Conservation (phyloP, 257 asterid genomes). For the Solanum piurae region DNA sequence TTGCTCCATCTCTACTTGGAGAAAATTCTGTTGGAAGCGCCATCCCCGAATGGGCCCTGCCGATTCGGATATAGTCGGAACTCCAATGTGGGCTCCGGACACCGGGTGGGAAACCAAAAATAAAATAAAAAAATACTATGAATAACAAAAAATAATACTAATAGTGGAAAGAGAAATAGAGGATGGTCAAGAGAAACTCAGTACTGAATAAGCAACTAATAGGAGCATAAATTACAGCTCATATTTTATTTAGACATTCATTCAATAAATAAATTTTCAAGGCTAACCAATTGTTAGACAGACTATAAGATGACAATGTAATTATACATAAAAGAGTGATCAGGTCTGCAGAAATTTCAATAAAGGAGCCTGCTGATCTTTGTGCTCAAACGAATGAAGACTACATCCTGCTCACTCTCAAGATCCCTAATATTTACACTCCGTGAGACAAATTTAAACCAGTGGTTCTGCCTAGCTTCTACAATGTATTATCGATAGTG, state of each 20-base stretch:
- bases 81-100: too few relatives aligned
- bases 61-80: too few relatives aligned
- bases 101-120: too few relatives aligned
- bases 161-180: neutral
- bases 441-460: neutral
- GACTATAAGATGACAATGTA: neutral
- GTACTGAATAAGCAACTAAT: neutral
- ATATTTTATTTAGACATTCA: neutral
- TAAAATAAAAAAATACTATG: neutral
- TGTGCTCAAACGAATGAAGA: conserved; percentile 7
- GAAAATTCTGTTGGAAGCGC: too few relatives aligned
- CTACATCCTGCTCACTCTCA: conserved; percentile 2
- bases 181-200: neutral
- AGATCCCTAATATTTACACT: conserved; percentile 6
- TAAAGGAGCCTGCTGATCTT: neutral
- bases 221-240: neutral
- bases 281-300: neutral
- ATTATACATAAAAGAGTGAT: neutral
- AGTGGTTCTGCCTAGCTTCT: neutral
- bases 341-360: neutral
- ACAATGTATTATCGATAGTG: neutral
- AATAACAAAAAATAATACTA: neutral
- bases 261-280: neutral
- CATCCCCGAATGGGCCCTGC: too few relatives aligned
- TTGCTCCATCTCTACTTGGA: neutral